Evolutionary conservation across 2,329 filamentous ascomycete genomes (phyloP), one percentile per base, ranked within the genome.

Genomic region (Epichloe sp.): DNA sequence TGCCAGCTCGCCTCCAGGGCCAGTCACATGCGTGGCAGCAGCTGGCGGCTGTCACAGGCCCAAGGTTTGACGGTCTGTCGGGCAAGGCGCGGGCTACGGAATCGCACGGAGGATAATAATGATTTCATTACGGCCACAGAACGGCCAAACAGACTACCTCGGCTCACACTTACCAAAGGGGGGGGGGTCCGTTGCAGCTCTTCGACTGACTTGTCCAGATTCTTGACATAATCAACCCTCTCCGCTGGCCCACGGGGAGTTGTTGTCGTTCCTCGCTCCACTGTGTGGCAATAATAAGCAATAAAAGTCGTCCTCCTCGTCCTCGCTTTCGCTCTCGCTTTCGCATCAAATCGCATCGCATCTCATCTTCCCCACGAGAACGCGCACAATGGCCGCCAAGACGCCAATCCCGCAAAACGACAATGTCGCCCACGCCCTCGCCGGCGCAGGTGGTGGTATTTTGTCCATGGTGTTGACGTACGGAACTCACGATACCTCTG

Each of bases 401-500:
- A 74, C 82, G 44, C 78, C 81, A 45, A 72, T 85, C 44, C 88
- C 90, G 55, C 88, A 94, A 63, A 93, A 90, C 65, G 91, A 97
- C 76, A 96, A 96, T 75, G 88, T 97, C 64, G 89, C 91, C 52
- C 91, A 97, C 72, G 91, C 91, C 54, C 80, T 97, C 53, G 88
- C 90, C 52, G 91, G 91, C 58, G 88, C 90, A 48, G 93, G 93
- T 59, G 93, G 93, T 59, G 93, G 93, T 54, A 84, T 98, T 52
- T 73, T 97, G 53, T 95, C 93, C 59, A 98, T 97, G 88, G 80
- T 90, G 60, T 72, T 98, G 69, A 98, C 93, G 82, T 94, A 79
- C 56, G 50, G 8, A 21, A 35, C 12, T 2, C n/a, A n/a, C 12
- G n/a, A 44, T 7, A 12, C 15, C 23, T 17, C 31, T 4, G 31